Base-by-base conservation (phyloP, 805 yeast species). In the Candida loeiensis region DNA sequence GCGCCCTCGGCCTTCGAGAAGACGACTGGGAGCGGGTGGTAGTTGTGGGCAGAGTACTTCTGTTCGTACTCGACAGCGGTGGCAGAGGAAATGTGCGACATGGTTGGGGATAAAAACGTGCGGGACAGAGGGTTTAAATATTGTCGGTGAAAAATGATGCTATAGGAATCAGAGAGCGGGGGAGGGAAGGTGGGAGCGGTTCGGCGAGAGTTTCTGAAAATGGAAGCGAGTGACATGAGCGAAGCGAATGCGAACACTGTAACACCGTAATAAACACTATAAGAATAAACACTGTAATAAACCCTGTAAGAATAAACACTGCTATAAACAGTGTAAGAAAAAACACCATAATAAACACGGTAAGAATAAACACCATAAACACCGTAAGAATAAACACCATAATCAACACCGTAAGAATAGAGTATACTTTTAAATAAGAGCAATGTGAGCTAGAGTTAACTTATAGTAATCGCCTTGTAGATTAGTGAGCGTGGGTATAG, bases 1-100 rank as follows among this genome's bases (percentile, higher is more conserved):
- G 96, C 96, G 36, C 98, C 98, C 44, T 61, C 49, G 12, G 95
- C 98, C 55, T 74, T 80, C 55, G 85, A 75, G 66, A 91, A 85
- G 12, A 91, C 97, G 45, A 91, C 96, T 9, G 98, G 98, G 47
- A 91, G 69, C 37, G 98, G 97, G 66, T 88, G 96, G 71, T 91
- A 91, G 73, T 91, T 91, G 69, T 90, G 97, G 21, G 98, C 98
- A 36, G 96, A 86, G 68, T 85, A 88, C 45, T 83, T 69, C 41
- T 76, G 65, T 65, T 91, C 97, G 66, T 76, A 79, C 39, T 76
- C 69, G 45, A 69, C 69, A 27, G 96, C 85, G 46, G 79, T 71
- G 22, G 64, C 61, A 2, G 95, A 82, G 1, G 91, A 76, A 21
- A 83, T 65, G 51, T 66, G 66, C 29, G 56, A 37, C 58, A 54